Base-by-base conservation (phyloP, 2,329 filamentous ascomycete species). In the Tetracladium maxilliforme region DNA sequence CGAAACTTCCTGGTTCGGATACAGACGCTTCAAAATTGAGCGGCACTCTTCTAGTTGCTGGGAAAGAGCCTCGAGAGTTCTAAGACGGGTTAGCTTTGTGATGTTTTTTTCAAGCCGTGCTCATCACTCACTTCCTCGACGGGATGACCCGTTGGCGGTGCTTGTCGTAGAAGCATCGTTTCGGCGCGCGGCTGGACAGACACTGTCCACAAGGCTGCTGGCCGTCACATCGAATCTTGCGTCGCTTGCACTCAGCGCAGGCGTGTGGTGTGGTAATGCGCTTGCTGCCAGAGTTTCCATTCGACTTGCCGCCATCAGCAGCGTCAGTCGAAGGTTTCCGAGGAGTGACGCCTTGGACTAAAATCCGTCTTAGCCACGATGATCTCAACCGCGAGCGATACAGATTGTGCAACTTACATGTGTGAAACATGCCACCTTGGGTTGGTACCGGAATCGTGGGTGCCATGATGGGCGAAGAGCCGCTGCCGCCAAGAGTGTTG, bases 161-260 rank as follows among this genome's bases (percentile, higher is more conserved):
- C 51, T 86, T 83, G 36, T 82, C 76, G 47, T 87, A 87, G 40
- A 75, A 73, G 44, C 81, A 87, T 27, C 70, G 62, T 45, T 84
- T 80, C 4, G 78, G 75, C 33, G 80, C 78, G 29, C 81, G 71
- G 44, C 82, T 86, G 47, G 79, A 84, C 30, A 80, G 65, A 45
- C 81, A 90, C 44, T 84, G 80, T 19, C 79, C 77, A 43, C 81
- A 90, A 8, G 81, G 81, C 42, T 82, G 75, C 36, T 75, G 68
- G 27, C 81, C 81, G 52, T 86, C 79, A 43, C 81, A 90, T 34
- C 81, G 74, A 16, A 87, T 87, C 50, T 87, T 90, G 33, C 80
- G 67, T 37, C 80, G 64, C 43, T 83, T 74, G 52, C 80, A 83
- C 39, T 80, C 76, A 23, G 77, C 72, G 45, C 77, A 83, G 19